These are phyloP conservation scores for Kwoniella pini DNA, from an alignment of 768 basidiomycete species.

Conservation along the genomic window DNA sequence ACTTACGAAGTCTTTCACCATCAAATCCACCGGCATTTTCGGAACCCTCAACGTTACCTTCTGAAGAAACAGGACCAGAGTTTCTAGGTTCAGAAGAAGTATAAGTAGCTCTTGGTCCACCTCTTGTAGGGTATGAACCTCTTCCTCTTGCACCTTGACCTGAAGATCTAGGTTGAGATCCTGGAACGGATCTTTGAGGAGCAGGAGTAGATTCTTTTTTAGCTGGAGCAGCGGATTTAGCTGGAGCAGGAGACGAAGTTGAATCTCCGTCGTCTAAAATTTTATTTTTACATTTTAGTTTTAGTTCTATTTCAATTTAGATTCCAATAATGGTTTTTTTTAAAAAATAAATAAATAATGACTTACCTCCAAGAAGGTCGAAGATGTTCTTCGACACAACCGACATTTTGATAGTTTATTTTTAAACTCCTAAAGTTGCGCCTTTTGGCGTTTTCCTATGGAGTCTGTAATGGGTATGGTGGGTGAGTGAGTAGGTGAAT, in stretches of 20 bases:
- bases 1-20: conserved; percentile 52
- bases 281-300: too few relatives aligned
- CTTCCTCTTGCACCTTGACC: conserved; percentile 31
- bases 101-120: conserved; percentile 44
- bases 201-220: conserved; percentile 39
- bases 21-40: conserved; percentile 53
- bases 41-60: conserved; percentile 35
- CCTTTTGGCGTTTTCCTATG: conserved; percentile 19
- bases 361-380: conserved; percentile 50
- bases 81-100: conserved; percentile 33
- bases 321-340: too few relatives aligned
- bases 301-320: background rate
- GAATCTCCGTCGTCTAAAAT: conserved; percentile 49
- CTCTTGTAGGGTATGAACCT: conserved; percentile 45
- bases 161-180: conserved; percentile 26
- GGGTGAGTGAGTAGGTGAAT: background rate
- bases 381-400: conserved; percentile 50
- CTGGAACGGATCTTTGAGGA: conserved; percentile 45
- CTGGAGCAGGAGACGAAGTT: conserved; percentile 36
- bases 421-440: conserved; percentile 18
- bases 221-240: conserved; percentile 34
- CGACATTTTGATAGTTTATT: conserved; percentile 35
- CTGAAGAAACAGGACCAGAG: conserved; percentile 30
- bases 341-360: background rate
- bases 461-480: background rate